A percentile compares a stretch with the other conserved stretches of the same genome.
These are phyloP conservation scores for Ceratobasidium theobromae DNA, from an alignment of 1,284 basidiomycete species.

Conservation along the genomic window DNA sequence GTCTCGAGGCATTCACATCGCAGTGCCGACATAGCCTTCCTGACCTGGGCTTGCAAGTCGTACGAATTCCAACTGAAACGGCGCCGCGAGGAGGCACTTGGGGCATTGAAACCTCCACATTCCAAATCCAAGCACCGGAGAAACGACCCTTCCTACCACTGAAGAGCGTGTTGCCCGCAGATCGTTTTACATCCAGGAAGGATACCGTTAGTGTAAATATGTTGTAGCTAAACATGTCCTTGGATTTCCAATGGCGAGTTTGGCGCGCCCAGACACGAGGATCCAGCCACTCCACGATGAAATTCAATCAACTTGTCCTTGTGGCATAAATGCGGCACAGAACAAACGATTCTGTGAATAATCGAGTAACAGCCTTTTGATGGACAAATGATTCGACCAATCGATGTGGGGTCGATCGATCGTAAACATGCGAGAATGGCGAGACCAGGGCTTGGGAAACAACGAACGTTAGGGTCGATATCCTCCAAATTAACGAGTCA, in stretches of 20 bases:
- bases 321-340: slow-evolving; percentile 10
- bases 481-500: slow-evolving; percentile 22
- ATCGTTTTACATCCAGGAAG: neutral
- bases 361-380: slow-evolving; percentile 18
- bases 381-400: slow-evolving; percentile 1
- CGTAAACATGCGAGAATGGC: neutral
- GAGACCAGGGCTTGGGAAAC: slow-evolving; percentile 6
- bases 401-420: slow-evolving; percentile 23
- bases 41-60: slow-evolving; percentile 34
- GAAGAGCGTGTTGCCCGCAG: slow-evolving; percentile 9
- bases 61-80: slow-evolving; percentile 33
- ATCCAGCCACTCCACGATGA: neutral
- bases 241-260: slow-evolving; percentile 12
- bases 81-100: slow-evolving; percentile 10
- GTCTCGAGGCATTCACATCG: slow-evolving; percentile 26
- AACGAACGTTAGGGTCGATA: slow-evolving; percentile 6
- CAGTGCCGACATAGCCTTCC: slow-evolving; percentile 23
- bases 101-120: slow-evolving; percentile 1
- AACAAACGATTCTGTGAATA: neutral
- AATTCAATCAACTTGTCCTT: neutral
- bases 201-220: neutral
- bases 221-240: neutral
- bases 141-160: neutral
- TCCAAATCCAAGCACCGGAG: neutral
- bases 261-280: slow-evolving; percentile 8